A percentile compares a stretch with the other conserved stretches of the same genome.
phyloP scores from a whole-genome alignment of 2,329 filamentous ascomycete genomes.

The Beauveria caledonica region DNA sequence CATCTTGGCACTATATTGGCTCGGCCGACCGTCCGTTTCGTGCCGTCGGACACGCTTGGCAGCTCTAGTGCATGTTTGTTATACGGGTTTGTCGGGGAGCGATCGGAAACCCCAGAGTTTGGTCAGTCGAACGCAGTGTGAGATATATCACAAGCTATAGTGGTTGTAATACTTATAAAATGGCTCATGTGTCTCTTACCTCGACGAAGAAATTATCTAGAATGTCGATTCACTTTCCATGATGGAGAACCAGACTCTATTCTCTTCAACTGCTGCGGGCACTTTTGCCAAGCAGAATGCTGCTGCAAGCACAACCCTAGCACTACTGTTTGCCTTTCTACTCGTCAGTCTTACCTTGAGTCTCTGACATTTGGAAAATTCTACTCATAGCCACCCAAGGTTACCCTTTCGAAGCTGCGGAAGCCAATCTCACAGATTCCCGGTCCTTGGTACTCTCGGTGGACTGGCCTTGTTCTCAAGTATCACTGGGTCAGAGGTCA shows the following conservation, averaged over 20 bases:
- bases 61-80: not conserved
- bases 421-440: slow-evolving; percentile 3
- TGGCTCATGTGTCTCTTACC: not conserved
- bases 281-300: slow-evolving; percentile 1
- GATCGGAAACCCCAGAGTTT: not conserved
- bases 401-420: not conserved
- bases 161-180: no score
- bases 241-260: not conserved
- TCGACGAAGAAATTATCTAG: not conserved
- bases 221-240: not conserved
- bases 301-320: not conserved
- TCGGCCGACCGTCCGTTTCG: not conserved
- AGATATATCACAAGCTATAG: not conserved
- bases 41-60: not conserved
- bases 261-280: not conserved
- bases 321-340: not conserved
- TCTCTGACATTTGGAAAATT: not conserved
- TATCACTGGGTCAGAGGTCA: slow-evolving; percentile 8
- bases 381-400: not conserved
- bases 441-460: slow-evolving; percentile 5
- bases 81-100: slow-evolving; percentile 2
- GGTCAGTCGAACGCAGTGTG: not conserved
- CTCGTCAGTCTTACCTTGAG: not conserved
- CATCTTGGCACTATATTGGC: not conserved
- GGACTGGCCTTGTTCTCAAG: not conserved